These are phyloP conservation scores for Lecanicillium sp. DNA, from an alignment of 2,329 filamentous ascomycete genomes.

Conservation along the genomic window DNA sequence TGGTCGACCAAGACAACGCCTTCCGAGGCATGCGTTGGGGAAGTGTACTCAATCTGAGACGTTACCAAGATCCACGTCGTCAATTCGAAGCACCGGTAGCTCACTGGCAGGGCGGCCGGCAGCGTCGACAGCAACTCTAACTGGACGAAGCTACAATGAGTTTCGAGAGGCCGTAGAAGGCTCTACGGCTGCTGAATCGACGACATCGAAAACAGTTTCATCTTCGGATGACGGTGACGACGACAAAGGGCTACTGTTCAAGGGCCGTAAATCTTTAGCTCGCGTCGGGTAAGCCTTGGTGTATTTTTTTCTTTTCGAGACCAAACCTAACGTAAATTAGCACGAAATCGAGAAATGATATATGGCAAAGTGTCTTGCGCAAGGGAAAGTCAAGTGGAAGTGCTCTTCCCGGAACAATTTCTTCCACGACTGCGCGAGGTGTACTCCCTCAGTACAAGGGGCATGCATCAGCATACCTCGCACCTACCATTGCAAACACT, in stretches of 20 bases:
- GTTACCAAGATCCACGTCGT: slow-evolving; percentile 15
- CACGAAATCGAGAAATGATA: slow-evolving; percentile 31
- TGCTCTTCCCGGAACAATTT: slow-evolving; percentile 38
- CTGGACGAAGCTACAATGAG: slow-evolving; percentile 18
- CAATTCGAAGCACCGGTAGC: slow-evolving; percentile 13
- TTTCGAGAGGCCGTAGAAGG: slow-evolving; percentile 17
- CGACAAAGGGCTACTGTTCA: slow-evolving; percentile 27
- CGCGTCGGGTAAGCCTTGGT: slow-evolving; percentile 21
- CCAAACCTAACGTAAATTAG: slow-evolving; percentile 18
- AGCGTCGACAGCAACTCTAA: slow-evolving; percentile 14
- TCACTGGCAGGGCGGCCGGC: slow-evolving; percentile 15
- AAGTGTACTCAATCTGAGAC: slow-evolving; percentile 26
- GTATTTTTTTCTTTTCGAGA: neutral
- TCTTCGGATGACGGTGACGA: slow-evolving; percentile 24
- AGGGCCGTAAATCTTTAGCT: slow-evolving; percentile 22
- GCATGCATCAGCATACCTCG: slow-evolving; percentile 42
- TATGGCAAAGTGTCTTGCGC: slow-evolving; percentile 43
- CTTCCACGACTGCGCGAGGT: slow-evolving; percentile 45
- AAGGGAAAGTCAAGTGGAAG: slow-evolving; percentile 40
- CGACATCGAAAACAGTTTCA: slow-evolving; percentile 15
- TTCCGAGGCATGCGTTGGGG: slow-evolving; percentile 16
- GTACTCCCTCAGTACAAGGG: slow-evolving; percentile 44
- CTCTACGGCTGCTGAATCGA: slow-evolving; percentile 1
- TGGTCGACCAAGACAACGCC: slow-evolving; percentile 9
- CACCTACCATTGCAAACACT: slow-evolving; percentile 33